Base-by-base conservation (phyloP, 2,329 filamentous ascomycete genomes). In the Dothistroma pini region DNA sequence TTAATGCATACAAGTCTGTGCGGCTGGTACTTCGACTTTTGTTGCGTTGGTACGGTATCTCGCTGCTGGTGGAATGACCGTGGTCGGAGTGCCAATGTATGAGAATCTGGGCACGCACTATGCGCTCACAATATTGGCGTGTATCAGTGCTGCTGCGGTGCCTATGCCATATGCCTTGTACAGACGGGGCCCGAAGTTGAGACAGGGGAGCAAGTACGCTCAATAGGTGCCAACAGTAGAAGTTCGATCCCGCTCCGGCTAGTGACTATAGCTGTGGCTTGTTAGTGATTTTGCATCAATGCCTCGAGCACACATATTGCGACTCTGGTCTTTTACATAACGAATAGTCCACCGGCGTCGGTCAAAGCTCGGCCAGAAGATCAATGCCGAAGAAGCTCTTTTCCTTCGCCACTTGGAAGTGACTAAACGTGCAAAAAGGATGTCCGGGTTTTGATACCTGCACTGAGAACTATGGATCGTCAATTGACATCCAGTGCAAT, bases 1-100 rank as follows among this genome's bases (percentile, higher is more conserved):
- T 85, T 56, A 82, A 85, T 64, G 76, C 76, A 10, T 86, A 85
- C 64, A 81, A 44, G 75, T 76, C 14, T 83, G 82, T 64, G 78
- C 82, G 0, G 83, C 81, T 1, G 77, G 74, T 2, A 80, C 80
- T 0, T 69, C 83, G 19, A 77, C 77, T 0, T 74, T 69, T 12
- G 69, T 75, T 11, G 74, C 76, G 21, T 57, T 78, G 19, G 72
- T 76, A 11, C 63, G 77, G 11, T 78, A 78, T 55, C 60, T 77
- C 32, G 67, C 77, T 14, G 74, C 76, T 1, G 76, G 75, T 0
- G 76, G 74, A 0, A 76, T 80, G 73, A 71, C 74, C 0, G 72
- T 79, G 60, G 77, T 74, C 1, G 71, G 74, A 14, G 14, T 58
- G 4, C 32, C 58, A 8, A 55, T 55, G 52, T 60, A 60, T 49